Evolutionary conservation across 179 eudicot genomes (phyloP).

Genomic region (Silene coronaria): DNA sequence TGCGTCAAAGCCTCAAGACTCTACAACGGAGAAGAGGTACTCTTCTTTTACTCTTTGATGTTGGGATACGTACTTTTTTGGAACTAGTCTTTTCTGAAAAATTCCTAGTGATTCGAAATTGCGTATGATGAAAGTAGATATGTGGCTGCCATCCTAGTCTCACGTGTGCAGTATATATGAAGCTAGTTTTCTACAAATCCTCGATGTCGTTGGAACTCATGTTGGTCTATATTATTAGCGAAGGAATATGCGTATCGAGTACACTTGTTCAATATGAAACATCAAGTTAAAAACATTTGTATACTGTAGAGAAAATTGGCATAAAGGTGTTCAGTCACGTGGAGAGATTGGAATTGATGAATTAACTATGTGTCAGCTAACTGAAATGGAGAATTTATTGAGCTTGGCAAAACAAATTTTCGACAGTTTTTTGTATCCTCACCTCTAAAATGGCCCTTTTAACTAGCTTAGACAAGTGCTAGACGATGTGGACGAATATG

Average conservation of each 20-base stretch:
- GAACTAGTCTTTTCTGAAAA: background rate
- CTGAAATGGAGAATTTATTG: background rate
- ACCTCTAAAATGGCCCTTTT: background rate
- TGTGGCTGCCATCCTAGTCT: background rate
- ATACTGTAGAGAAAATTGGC: background rate
- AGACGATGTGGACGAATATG: too few relatives aligned
- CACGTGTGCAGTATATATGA: too few relatives aligned
- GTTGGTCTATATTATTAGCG: background rate
- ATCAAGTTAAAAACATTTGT: background rate
- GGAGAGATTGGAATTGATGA: background rate
- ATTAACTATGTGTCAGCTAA: background rate
- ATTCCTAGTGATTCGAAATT: background rate
- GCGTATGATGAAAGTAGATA: background rate
- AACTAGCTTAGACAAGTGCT: background rate
- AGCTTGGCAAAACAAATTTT: background rate
- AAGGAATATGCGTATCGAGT: background rate
- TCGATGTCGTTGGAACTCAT: background rate
- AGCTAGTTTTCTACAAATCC: background rate
- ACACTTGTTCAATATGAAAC: background rate
- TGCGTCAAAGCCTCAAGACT: conserved; percentile 15
- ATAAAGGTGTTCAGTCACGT: background rate
- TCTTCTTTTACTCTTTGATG: background rate
- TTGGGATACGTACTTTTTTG: background rate
- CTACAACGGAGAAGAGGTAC: conserved; percentile 19
- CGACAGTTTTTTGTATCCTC: background rate